Evolutionary conservation across 1,139 yeast species (phyloP).

Genomic region (Suhomyces yuchorum): DNA sequence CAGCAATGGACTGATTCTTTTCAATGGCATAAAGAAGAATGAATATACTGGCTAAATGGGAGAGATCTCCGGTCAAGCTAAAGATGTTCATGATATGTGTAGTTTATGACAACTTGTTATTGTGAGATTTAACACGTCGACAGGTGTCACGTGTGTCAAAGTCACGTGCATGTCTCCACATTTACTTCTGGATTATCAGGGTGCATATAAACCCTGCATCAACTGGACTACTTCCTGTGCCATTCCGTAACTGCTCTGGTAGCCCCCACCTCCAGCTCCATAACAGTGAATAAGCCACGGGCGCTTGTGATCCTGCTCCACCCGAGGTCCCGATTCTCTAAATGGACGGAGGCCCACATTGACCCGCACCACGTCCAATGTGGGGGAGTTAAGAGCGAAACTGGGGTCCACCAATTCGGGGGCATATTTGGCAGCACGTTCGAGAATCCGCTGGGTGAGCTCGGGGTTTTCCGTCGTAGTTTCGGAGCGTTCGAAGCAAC

Average conservation of each 20-base stretch:
- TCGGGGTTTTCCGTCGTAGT: slow-evolving; percentile 33
- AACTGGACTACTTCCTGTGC: slow-evolving; percentile 33
- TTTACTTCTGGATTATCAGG: not conserved
- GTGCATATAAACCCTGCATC: not conserved
- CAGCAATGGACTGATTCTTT: slow-evolving; percentile 67
- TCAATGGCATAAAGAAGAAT: slow-evolving; percentile 74
- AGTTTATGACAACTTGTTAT: not conserved
- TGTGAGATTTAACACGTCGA: slow-evolving; percentile 8
- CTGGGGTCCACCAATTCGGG: slow-evolving; percentile 44
- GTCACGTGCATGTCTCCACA: too few species aligned
- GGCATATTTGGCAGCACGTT: slow-evolving; percentile 41
- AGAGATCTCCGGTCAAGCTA: slow-evolving; percentile 69
- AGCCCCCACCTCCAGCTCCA: slow-evolving; percentile 53
- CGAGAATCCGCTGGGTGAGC: slow-evolving; percentile 40
- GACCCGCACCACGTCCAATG: slow-evolving; percentile 41
- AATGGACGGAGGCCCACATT: slow-evolving; percentile 53
- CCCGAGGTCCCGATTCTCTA: slow-evolving; percentile 47
- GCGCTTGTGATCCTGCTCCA: slow-evolving; percentile 38
- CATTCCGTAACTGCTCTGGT: slow-evolving; percentile 49
- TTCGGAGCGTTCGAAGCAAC: slow-evolving; percentile 38
- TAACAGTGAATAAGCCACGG: slow-evolving; percentile 49
- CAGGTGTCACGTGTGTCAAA: slow-evolving; percentile 1
- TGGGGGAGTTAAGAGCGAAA: slow-evolving; percentile 33
- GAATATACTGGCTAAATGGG: slow-evolving; percentile 80
- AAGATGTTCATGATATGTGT: slow-evolving; percentile 48